Evolutionary conservation across 2,329 filamentous ascomycete genomes (phyloP).

Genomic region (Xylaria sp.): DNA sequence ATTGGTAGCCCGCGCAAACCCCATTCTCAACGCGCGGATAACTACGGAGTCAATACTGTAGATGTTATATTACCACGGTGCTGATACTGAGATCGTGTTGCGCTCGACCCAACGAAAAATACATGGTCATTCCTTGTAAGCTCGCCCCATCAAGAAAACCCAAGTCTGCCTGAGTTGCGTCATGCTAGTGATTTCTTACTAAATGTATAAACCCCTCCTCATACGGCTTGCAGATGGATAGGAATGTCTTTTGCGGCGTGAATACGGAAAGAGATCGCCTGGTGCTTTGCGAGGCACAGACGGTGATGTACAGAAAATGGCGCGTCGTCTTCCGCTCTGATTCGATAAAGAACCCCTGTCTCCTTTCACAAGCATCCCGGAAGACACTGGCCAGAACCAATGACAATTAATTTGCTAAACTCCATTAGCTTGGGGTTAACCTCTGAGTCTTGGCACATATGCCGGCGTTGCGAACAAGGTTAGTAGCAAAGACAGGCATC

Average conservation of each 20-base stretch:
- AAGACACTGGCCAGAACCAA: slow-evolving; percentile 34
- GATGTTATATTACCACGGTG: slow-evolving; percentile 15
- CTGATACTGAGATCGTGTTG: slow-evolving; percentile 12
- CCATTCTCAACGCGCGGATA: slow-evolving; percentile 30
- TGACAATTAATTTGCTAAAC: slow-evolving; percentile 39
- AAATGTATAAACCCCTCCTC: slow-evolving; percentile 7
- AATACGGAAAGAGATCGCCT: slow-evolving; percentile 40
- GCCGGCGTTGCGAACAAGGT: slow-evolving; percentile 33
- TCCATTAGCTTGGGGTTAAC: slow-evolving; percentile 35
- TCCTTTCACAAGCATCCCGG: slow-evolving; percentile 28
- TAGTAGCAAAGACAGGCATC: slow-evolving; percentile 44
- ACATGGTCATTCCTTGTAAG: slow-evolving; percentile 34
- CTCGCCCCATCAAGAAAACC: slow-evolving; percentile 20
- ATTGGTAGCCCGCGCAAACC: slow-evolving; percentile 25
- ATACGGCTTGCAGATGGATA: slow-evolving; percentile 17
- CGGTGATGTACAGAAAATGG: slow-evolving; percentile 51
- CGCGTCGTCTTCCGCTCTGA: slow-evolving; percentile 46
- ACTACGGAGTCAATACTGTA: slow-evolving; percentile 1
- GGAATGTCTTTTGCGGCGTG: slow-evolving; percentile 27
- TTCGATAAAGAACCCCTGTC: slow-evolving; percentile 40
- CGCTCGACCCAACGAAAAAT: slow-evolving; percentile 12
- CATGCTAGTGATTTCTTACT: slow-evolving; percentile 28
- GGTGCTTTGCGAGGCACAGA: slow-evolving; percentile 45
- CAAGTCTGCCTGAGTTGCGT: slow-evolving; percentile 32
- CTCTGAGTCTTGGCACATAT: slow-evolving; percentile 38